Evolutionary conservation across 768 basidiomycete genomes (phyloP).

Genomic region (Paxillus rubicundulus): DNA sequence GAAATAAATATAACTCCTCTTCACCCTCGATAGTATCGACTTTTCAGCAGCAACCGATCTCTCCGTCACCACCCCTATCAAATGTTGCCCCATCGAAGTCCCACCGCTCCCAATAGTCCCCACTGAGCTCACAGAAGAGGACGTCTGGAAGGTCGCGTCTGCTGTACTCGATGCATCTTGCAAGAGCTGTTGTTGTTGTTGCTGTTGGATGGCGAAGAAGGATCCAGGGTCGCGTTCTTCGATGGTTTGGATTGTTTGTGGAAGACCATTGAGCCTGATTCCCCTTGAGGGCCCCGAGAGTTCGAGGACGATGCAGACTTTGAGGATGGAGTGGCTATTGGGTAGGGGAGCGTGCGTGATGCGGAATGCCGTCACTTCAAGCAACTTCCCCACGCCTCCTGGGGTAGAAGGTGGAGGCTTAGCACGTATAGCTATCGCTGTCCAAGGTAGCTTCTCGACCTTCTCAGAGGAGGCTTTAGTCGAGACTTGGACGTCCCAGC

Average conservation of each 20-base stretch:
- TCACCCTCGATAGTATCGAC: constrained; percentile 80
- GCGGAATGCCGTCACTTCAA: constrained; percentile 58
- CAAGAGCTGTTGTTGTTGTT: constrained; percentile 45
- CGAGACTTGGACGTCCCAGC: constrained; percentile 85
- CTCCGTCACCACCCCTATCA: constrained; percentile 42
- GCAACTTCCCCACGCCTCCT: constrained; percentile 33
- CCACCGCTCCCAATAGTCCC: constrained; percentile 43
- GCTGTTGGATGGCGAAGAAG: constrained; percentile 39
- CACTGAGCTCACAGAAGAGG: constrained; percentile 55
- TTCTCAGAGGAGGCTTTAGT: constrained; percentile 71
- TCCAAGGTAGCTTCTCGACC: constrained; percentile 74
- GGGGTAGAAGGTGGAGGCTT: constrained; percentile 33
- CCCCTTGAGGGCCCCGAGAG: constrained; percentile 73
- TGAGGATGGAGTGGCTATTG: constrained; percentile 74
- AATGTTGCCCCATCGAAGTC: constrained; percentile 27
- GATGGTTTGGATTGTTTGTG: constrained; percentile 60
- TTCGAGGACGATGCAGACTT: constrained; percentile 79
- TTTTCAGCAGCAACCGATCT: constrained; percentile 66
- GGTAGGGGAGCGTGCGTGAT: constrained; percentile 70
- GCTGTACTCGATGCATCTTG: constrained; percentile 71
- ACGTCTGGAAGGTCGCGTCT: constrained; percentile 64
- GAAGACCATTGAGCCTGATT: constrained; percentile 83
- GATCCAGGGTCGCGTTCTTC: constrained; percentile 69
- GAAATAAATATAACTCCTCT: constrained; percentile 96
- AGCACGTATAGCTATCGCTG: constrained; percentile 53